Evolutionary conservation across 805 yeast species (phyloP).

Genomic region (Wickerhamiella hasegawae): DNA sequence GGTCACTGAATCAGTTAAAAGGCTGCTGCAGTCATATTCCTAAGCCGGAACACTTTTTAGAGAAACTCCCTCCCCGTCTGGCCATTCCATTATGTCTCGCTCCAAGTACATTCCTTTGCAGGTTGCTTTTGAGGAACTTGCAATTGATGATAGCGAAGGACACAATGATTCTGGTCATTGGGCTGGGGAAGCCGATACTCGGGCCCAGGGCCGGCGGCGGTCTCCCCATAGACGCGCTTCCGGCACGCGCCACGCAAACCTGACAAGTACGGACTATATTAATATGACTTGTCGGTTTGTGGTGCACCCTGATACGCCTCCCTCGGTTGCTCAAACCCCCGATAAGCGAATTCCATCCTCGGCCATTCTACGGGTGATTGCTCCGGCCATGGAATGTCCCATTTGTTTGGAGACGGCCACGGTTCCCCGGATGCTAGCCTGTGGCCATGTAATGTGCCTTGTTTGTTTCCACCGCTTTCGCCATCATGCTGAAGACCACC

Average conservation of each 20-base stretch:
- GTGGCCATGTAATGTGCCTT: constrained; percentile 86
- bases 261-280: constrained; percentile 24
- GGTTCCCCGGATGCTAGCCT: constrained; percentile 87
- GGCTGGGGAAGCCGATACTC: neutral
- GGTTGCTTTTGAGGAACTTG: neutral
- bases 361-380: constrained; percentile 56
- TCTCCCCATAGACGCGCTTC: neutral
- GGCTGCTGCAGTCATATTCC: too few species aligned
- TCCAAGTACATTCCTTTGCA: neutral
- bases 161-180: neutral
- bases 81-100: neutral
- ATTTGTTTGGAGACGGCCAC: constrained; percentile 73
- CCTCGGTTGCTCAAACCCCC: constrained; percentile 30
- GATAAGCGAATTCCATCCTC: constrained; percentile 40
- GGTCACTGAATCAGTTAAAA: too few species aligned
- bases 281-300: constrained; percentile 77
- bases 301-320: constrained; percentile 40
- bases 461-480: constrained; percentile 65
- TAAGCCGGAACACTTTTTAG: too few species aligned
- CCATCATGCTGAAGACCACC: constrained; percentile 23
- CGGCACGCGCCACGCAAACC: neutral
- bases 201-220: neutral
- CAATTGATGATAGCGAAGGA: neutral
- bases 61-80: too few species aligned
- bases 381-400: constrained; percentile 66